Evolutionary conservation across 148 eudicot genomes (phyloP), one percentile per base, ranked within the genome.

Genomic region (Beta vulgaris): DNA sequence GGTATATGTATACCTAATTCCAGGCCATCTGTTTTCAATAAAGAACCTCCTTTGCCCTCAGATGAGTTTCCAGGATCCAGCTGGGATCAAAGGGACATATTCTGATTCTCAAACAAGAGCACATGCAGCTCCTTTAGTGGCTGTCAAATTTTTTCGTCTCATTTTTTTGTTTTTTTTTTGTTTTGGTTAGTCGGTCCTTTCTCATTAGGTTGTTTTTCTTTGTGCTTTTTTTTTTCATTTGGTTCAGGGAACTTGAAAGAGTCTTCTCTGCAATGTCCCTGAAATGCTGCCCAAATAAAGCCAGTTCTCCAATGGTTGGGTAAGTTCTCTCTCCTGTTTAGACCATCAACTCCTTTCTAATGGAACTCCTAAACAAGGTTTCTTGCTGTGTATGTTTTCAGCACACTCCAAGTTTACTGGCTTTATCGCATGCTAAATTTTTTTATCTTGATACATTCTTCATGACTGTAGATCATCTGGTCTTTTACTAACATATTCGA

Each of bases 181-280:
- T 35, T 43, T 12, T 48, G 18, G 16, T 23, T 36, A 13, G 57
- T 23, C 25, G 70, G 15, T 29, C 25, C 40, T 23, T 44, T 49
- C 26, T 77, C 57, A 57, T 31, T 42, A 40, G 53, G 54, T 75
- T 49, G 35, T 60, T 49, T 36, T 42, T 63, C 49, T 29, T 23
- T 35, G 14, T 49, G 34, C 29, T 66, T 42, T 28, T 25, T 34
- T 35, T 37, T 59, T 62, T 4, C 14, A n/a, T 69, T 39, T 77
- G 49, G 1, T 72, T 74, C 71, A 95, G 99, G 89, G 91, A 87
- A 79, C 84, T 95, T 67, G 99, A 90, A 82, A 89, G 87, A 86
- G 89, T 95, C 53, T 91, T 95, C 84, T 82, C 83, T 49, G 73
- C 92, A 34, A 81, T 95, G 85, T 80, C 99, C 34, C 57, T 88